Conservation (phyloP, 495 filamentous ascomycete genomes). For the Xanthoparmelia taractica region DNA sequence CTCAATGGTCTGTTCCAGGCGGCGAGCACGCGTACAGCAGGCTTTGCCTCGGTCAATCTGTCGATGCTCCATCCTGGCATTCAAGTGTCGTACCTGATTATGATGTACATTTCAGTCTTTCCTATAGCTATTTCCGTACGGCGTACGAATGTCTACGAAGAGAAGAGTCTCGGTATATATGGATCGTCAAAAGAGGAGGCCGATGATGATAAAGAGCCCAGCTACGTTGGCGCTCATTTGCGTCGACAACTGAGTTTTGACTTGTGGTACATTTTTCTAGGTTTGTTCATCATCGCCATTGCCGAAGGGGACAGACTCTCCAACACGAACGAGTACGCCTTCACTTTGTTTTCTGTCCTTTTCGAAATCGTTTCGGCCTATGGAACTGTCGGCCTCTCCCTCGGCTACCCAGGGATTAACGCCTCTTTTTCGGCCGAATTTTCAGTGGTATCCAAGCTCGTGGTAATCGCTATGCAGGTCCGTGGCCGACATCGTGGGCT, state of each 20-base stretch:
- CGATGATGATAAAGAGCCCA: constrained; percentile 53
- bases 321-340: constrained; percentile 48
- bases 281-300: constrained; percentile 80
- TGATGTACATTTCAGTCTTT: constrained; percentile 99
- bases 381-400: constrained; percentile 83
- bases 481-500: constrained; percentile 87
- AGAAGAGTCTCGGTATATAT: constrained; percentile 83
- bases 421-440: constrained; percentile 77
- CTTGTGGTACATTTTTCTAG: constrained; percentile 87
- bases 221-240: constrained; percentile 81
- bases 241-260: constrained; percentile 88
- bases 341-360: constrained; percentile 73
- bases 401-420: constrained; percentile 70
- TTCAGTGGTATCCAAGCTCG: constrained; percentile 70
- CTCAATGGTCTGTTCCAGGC: constrained; percentile 86
- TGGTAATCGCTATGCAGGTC: constrained; percentile 89
- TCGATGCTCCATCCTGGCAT: constrained; percentile 77
- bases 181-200: constrained; percentile 39
- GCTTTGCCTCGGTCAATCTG: constrained; percentile 73
- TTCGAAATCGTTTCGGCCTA: constrained; percentile 92
- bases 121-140: constrained; percentile 92
- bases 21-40: constrained; percentile 75
- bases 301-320: constrained; percentile 62
- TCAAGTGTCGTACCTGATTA: constrained; percentile 90
- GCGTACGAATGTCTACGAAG: constrained; percentile 94